These are phyloP conservation scores for Beta vulgaris DNA, from an alignment of 148 eudicot genomes.

Conservation along the genomic window DNA sequence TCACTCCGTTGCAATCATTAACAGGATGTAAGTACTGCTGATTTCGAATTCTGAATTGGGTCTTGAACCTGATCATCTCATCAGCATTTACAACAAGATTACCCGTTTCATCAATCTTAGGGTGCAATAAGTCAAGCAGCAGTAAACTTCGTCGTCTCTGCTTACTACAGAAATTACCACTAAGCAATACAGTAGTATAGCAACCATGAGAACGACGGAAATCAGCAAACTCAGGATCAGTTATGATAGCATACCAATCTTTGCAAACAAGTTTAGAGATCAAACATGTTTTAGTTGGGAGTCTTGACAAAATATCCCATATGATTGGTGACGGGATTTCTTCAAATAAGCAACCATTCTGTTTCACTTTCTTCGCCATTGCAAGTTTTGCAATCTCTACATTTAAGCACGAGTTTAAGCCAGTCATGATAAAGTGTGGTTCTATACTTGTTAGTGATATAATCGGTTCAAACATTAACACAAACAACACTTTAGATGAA, in stretches of 20 bases:
- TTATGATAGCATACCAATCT: neutral
- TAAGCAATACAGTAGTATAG: too few species aligned
- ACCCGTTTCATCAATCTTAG: neutral
- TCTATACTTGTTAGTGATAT: too few species aligned
- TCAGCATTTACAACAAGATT: neutral
- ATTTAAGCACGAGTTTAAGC: too few species aligned
- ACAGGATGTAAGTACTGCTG: neutral
- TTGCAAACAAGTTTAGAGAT: constrained; percentile 1
- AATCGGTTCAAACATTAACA: too few species aligned
- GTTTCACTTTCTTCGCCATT: neutral
- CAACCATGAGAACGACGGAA: neutral
- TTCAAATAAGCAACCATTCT: neutral
- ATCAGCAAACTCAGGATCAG: neutral
- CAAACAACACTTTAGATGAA: too few species aligned
- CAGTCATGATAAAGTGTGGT: too few species aligned
- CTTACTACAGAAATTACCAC: neutral
- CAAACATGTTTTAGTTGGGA: constrained; percentile 4
- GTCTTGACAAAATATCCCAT: too few species aligned
- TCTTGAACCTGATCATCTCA: neutral
- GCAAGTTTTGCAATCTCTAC: too few species aligned
- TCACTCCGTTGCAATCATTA: neutral
- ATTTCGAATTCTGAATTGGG: neutral
- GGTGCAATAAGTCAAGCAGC: neutral
- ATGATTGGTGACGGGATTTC: neutral
- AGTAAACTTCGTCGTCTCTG: neutral